Evolutionary conservation across 306 rosid genomes (phyloP), one percentile per base, ranked within the genome.

Genomic region (Lathyrus sativus): DNA sequence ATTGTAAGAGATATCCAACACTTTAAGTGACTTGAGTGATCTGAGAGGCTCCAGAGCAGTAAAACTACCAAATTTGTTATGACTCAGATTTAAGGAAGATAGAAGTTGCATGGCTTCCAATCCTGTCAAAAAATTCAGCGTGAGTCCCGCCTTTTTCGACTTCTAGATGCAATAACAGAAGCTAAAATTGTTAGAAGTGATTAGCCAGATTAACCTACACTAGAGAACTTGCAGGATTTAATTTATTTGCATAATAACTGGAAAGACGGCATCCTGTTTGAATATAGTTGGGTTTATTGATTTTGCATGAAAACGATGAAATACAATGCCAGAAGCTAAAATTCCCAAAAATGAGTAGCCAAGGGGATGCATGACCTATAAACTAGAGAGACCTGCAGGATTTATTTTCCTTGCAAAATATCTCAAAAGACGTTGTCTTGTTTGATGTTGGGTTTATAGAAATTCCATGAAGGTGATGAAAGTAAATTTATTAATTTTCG

Each of bases 71-170:
- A 95, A 62, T 67, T 84, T 88, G 70, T 95, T 95, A 83, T 85
- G 75, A 73, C 95, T 80, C 82, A 90, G 77, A 78, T 87, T 93
- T 75, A 88, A 82, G 85, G 81, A 69, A 73, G 89, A 82, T 11
- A 90, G 88, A 75, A 90, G 96, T 75, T 88, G 97, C 95, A 93
- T 71, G 48, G 91, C 89, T 81, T 90, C 96, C 89, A 93, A 71
- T 41, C 97, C 99, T 93, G 83, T 84, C 63, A 78, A 77, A 72
- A 76, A 39, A 61, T 46, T 62, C 64, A 76, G 69, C 11, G 55
- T 44, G 59, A 81, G 75, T 49, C 58, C 18, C n/a, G n/a, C n/a
- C 10, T 73, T 38, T 11, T 45, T 41, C 48, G 43, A 39, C 31
- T 12, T 31, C 42, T 24, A 59, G 60, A 68, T 48, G 57, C 74